Base-by-base conservation (phyloP, 345 rosid genomes). In the Gynandropsis gynandra region DNA sequence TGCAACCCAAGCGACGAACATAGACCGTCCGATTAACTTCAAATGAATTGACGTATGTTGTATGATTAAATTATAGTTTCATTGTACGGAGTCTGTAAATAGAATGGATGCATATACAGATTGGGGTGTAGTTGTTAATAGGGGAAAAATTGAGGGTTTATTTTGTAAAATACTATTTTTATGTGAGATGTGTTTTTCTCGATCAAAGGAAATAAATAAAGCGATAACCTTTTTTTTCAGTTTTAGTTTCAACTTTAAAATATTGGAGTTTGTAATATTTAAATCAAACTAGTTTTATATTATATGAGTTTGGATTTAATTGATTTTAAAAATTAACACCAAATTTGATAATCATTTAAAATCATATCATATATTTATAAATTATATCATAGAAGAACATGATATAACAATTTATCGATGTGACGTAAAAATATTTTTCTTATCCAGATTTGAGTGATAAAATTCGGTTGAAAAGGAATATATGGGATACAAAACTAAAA, bases 1-100 rank as follows among this genome's bases (percentile, higher is more conserved):
- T 77, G 58, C 85, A 79, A 52, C 64, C 76, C 16, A 82, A 70
- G 61, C 73, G 81, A 31, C 68, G 70, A 8, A 66, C 49, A 37
- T 54, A 38, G 58, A 51, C 39, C 40, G 21, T 15, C 20, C 24
- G 43, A 35, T 19, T 32, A 32, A 50, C 1, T 19, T 16, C 9
- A 19, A 9, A 56, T 10, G 20, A 19, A 34, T n/a, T 46, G 29
- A 49, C 19, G 54, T 39, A 50, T 48, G 42, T 59, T 59, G 63
- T 58, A 21, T 19, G 37, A 24, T 42, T 9, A 18, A 18, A 32
- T 13, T 15, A 27, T 34, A 47, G 56, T 33, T 36, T 24, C 45
- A 38, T 14, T 17, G 38, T 44, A 18, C 3, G 29, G 58, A 36
- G 48, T 57, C 37, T 65, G 59, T 65, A 57, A 50, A 58, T 58